Percentiles rank a stretch among this genome's conserved stretches.
These are phyloP conservation scores for Tubosaeta sp. DNA, from an alignment of 768 basidiomycete species.

Conservation along the genomic window DNA sequence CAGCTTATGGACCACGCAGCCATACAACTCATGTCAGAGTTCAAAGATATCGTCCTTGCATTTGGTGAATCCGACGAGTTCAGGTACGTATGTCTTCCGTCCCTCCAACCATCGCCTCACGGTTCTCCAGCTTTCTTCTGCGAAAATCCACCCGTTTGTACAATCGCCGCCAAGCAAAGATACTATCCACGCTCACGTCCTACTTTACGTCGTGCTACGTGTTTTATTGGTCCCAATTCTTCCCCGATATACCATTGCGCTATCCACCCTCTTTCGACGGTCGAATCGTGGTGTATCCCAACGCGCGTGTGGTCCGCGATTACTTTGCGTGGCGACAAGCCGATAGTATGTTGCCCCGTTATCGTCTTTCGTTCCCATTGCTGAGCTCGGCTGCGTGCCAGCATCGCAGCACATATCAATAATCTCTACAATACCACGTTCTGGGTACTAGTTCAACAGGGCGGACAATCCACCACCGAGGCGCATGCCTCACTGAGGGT, in stretches of 20 bases:
- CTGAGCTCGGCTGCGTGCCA: conserved; percentile 16
- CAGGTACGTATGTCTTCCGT: conserved; percentile 48
- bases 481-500: conserved; percentile 82
- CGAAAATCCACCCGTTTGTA: conserved; percentile 71
- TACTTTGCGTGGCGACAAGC: conserved; percentile 97
- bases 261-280: conserved; percentile 95
- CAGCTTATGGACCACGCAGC: conserved; percentile 93
- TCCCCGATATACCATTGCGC: conserved; percentile 64
- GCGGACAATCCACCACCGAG: conserved; percentile 70
- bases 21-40: conserved; percentile 71
- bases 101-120: background rate
- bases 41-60: conserved; percentile 77
- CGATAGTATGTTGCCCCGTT: conserved; percentile 62
- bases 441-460: conserved; percentile 88
- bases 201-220: conserved; percentile 90
- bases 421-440: conserved; percentile 96
- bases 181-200: conserved; percentile 77
- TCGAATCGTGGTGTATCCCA: conserved; percentile 78
- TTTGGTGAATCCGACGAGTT: conserved; percentile 99
- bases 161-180: conserved; percentile 84
- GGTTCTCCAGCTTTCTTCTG: conserved; percentile 70
- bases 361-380: background rate
- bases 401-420: conserved; percentile 83
- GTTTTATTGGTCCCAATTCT: conserved; percentile 77
- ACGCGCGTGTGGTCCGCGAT: conserved; percentile 67